Conservation (phyloP, 306 rosid genomes). For the Malus sylvestris region DNA sequence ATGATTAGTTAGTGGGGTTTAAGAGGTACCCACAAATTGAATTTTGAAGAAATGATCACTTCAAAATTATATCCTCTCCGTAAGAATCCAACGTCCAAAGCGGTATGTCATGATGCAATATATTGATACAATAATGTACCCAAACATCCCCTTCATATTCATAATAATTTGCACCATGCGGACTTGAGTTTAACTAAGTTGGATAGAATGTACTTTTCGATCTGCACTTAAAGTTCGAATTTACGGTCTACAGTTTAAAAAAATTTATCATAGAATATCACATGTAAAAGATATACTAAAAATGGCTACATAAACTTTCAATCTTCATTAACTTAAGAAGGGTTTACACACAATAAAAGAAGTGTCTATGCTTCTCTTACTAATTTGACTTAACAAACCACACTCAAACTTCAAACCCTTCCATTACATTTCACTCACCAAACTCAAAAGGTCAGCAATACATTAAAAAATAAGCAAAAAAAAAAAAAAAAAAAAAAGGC, state of each 20-base stretch:
- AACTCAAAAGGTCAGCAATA: slow-evolving; percentile 45
- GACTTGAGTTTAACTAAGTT: too few relatives aligned
- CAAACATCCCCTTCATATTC: not conserved
- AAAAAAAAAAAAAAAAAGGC: not conserved
- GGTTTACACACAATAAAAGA: slow-evolving; percentile 23
- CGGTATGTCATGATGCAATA: not conserved
- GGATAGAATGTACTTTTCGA: too few relatives aligned
- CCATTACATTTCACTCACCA: slow-evolving; percentile 55
- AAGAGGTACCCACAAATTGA: not conserved
- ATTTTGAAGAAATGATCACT: not conserved
- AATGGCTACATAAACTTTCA: not conserved
- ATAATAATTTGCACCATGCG: too few relatives aligned
- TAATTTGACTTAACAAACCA: slow-evolving; percentile 29
- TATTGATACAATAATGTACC: not conserved
- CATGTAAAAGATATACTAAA: not conserved
- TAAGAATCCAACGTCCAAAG: not conserved
- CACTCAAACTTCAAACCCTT: slow-evolving; percentile 31
- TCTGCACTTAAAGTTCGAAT: too few relatives aligned
- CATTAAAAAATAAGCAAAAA: not conserved
- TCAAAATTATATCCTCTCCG: not conserved
- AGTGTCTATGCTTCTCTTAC: slow-evolving; percentile 26
- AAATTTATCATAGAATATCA: not conserved
- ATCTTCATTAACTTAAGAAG: not conserved
- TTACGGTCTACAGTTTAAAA: too few relatives aligned
- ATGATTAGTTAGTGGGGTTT: not conserved